Percentiles rank a stretch among this genome's conserved stretches.
Conservation (phyloP, 495 filamentous ascomycete species). For the Sporormia fimetaria region DNA sequence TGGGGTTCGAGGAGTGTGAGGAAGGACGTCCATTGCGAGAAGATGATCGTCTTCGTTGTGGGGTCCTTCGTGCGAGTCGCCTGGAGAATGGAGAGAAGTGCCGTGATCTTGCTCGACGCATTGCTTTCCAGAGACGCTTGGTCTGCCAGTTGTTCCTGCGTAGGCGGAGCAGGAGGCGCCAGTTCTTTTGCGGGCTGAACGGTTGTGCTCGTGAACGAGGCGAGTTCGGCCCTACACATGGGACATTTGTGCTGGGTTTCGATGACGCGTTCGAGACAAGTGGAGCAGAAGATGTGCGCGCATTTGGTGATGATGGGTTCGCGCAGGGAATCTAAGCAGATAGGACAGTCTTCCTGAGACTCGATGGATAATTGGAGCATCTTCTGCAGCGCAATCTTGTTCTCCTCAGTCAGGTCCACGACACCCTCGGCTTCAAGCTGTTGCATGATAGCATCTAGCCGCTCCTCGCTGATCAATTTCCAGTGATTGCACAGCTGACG, state of each 20-base stretch:
- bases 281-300: conserved; percentile 67
- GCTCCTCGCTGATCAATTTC: conserved; percentile 59
- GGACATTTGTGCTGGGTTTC: conserved; percentile 74
- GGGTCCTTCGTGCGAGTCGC: conserved; percentile 52
- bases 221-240: conserved; percentile 68
- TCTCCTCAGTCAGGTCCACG: conserved; percentile 63
- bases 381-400: conserved; percentile 59
- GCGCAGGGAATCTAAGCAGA: conserved; percentile 67
- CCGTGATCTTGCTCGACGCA: conserved; percentile 74
- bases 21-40: conserved; percentile 91
- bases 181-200: conserved; percentile 48
- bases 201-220: conserved; percentile 30
- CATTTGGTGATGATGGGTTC: conserved; percentile 79
- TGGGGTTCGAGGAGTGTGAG: conserved; percentile 66
- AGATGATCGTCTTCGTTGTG: conserved; percentile 71
- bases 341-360: conserved; percentile 68
- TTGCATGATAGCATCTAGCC: conserved; percentile 56
- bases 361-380: conserved; percentile 71
- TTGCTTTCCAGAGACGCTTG: conserved; percentile 48
- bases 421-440: conserved; percentile 54
- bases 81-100: conserved; percentile 64
- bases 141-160: conserved; percentile 33
- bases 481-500: conserved; percentile 85
- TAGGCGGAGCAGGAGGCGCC: conserved; percentile 20
- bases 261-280: conserved; percentile 70